Evolutionary conservation across 129 eudicot species (phyloP).

Genomic region (Sambucus nigra): DNA sequence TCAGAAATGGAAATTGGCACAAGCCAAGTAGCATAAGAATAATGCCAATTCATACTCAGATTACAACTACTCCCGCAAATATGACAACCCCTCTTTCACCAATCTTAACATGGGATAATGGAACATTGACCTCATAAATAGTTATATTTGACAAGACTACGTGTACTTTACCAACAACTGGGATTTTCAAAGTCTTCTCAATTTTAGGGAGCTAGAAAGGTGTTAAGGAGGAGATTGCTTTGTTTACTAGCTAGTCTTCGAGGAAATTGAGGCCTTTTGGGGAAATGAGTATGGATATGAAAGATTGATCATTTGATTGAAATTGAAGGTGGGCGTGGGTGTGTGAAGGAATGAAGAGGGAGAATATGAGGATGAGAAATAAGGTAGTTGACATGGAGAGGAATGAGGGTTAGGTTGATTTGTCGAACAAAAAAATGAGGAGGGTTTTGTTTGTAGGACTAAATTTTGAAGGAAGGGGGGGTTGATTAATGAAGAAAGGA

Average conservation of each 20-base stretch:
- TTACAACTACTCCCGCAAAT: slow-evolving; percentile 33
- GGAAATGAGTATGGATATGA: slow-evolving; percentile 40
- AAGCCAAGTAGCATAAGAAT: slow-evolving; percentile 36
- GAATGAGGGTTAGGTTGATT: not conserved
- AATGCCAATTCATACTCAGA: slow-evolving; percentile 44
- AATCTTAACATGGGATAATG: slow-evolving; percentile 30
- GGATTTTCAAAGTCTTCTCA: slow-evolving; percentile 24
- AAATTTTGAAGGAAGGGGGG: not conserved
- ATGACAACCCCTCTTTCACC: slow-evolving; percentile 27
- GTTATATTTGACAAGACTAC: slow-evolving; percentile 34
- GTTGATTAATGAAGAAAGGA: too few species aligned
- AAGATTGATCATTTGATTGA: slow-evolving; percentile 30
- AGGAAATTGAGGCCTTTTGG: slow-evolving; percentile 45
- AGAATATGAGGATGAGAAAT: slow-evolving; percentile 18
- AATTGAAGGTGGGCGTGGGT: slow-evolving; percentile 7
- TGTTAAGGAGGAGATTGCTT: slow-evolving; percentile 38
- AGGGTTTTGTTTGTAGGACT: too few species aligned
- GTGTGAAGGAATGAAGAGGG: slow-evolving; percentile 23
- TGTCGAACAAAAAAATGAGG: not conserved
- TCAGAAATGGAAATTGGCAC: slow-evolving; percentile 41
- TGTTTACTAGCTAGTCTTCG: slow-evolving; percentile 30
- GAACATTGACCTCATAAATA: slow-evolving; percentile 26
- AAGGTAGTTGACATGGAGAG: slow-evolving; percentile 25
- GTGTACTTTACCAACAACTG: slow-evolving; percentile 39
- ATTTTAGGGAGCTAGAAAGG: slow-evolving; percentile 30